phyloP scores from a whole-genome alignment of 1,139 yeast genomes.

The Blastobotrys persicus region DNA sequence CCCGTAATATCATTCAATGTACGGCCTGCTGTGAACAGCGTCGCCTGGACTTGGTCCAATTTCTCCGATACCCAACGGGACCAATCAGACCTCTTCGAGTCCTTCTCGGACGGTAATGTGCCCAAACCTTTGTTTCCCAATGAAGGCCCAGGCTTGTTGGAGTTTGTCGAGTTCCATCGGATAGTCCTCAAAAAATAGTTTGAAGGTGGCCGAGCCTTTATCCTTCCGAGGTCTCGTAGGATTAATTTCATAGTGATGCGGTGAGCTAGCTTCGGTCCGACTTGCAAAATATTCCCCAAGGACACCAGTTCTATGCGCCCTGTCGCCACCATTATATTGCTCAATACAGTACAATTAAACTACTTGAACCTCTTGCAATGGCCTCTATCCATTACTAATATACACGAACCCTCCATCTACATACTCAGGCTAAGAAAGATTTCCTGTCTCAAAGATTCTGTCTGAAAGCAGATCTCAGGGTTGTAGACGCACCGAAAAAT shows the following conservation, averaged over 20 bases:
- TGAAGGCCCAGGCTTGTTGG: not conserved
- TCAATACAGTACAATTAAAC: too few relatives aligned
- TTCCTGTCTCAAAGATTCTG: too few relatives aligned
- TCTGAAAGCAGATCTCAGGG: too few relatives aligned
- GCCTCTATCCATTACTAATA: too few relatives aligned
- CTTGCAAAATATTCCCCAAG: too few relatives aligned
- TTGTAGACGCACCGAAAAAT: too few relatives aligned
- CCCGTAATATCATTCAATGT: conserved; percentile 91
- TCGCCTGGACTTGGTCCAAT: conserved; percentile 62
- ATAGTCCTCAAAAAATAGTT: not conserved
- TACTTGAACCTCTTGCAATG: too few relatives aligned
- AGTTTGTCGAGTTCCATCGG: not conserved
- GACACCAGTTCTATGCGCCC: too few relatives aligned
- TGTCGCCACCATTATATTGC: too few relatives aligned
- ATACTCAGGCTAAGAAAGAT: too few relatives aligned
- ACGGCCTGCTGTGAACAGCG: conserved; percentile 66
- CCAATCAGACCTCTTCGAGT: conserved; percentile 45
- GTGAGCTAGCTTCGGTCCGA: not conserved
- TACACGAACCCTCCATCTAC: too few relatives aligned
- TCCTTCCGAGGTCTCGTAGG: not conserved
- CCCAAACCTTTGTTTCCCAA: not conserved
- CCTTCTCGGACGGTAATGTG: conserved; percentile 44
- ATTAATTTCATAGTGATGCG: not conserved
- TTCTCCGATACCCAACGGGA: conserved; percentile 54
- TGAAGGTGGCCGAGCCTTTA: not conserved